Base-by-base conservation (phyloP, 75 land plant genomes). In the Isoetes taiwanensis region DNA sequence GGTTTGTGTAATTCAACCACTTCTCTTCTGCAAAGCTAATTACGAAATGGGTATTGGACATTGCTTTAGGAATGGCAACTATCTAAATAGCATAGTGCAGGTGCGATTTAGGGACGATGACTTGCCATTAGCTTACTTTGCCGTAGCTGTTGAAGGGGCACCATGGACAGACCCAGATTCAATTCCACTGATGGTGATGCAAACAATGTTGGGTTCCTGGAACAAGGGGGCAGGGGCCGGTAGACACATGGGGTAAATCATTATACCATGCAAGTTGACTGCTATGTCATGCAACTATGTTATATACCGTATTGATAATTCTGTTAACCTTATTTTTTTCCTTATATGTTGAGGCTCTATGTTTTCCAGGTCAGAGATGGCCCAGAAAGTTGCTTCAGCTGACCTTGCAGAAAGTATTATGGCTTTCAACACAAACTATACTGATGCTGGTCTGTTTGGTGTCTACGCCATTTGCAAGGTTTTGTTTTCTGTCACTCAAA, bases 161-260 rank as follows among this genome's bases (percentile, higher is more conserved):
- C 72, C 96, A 34, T 90, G 86, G 91, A 82, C 79, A 41, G 96
- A 90, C 64, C 96, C 96, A 54, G 91, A 90, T 68, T 90, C 91
- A 6, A 78, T 90, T 73, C 76, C 96, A 16, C 62, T 85, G 46
- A 90, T 90, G 91, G 91, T 90, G 29, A 90, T 90, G 83, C 96
- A 90, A 70, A 73, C 93, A 5, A 78, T 90, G 82, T 59, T 90
- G 57, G 97, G 97, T 50, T 80, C 84, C 48, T 90, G 93, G 93
- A 80, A 80, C 67, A 90, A 80, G 52, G 65, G 31, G 65, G 67
- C 75, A 1, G 82, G 84, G 24, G 87, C 81, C 32, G 97, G 97
- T 35, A 90, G 80, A 73, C 83, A 80, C 64, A 67, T 74, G 74
- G 84, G 96, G 86, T 79, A 41, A 54, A 77, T 40, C 50, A 21